These are phyloP conservation scores for Panicum virgatum DNA, from an alignment of 202 grass and related monocot genomes.

Conservation along the genomic window DNA sequence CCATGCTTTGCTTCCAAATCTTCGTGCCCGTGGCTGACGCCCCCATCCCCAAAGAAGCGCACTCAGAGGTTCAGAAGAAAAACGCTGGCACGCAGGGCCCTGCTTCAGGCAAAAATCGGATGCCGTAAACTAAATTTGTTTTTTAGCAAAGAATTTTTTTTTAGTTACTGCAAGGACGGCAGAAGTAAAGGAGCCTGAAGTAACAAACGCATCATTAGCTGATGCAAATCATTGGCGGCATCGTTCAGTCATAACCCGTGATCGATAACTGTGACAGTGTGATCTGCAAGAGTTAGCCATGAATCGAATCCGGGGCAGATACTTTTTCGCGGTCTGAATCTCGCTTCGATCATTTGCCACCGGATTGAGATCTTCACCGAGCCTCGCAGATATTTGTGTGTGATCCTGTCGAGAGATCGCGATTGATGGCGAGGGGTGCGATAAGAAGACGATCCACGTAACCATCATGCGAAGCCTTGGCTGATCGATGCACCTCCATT, in stretches of 20 bases:
- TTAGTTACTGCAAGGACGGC: background rate
- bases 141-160: too few species aligned
- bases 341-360: background rate
- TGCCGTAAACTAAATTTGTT: too few species aligned
- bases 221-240: background rate
- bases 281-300: too few species aligned
- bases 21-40: background rate
- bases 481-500: too few species aligned
- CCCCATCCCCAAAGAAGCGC: background rate
- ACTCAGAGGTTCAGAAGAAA: background rate
- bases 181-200: background rate
- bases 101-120: background rate
- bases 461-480: slow-evolving; percentile 21
- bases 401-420: background rate
- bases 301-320: background rate
- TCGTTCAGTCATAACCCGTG: background rate
- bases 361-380: background rate
- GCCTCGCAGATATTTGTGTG: slow-evolving; percentile 31
- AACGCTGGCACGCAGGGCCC: background rate
- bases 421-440: slow-evolving; percentile 8
- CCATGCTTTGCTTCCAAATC: background rate
- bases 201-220: background rate
- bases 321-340: background rate
- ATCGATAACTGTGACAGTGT: background rate
- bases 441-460: background rate